Evolutionary conservation across 2,329 filamentous ascomycete species (phyloP).

Genomic region (Lecanoromycetidae sp.): DNA sequence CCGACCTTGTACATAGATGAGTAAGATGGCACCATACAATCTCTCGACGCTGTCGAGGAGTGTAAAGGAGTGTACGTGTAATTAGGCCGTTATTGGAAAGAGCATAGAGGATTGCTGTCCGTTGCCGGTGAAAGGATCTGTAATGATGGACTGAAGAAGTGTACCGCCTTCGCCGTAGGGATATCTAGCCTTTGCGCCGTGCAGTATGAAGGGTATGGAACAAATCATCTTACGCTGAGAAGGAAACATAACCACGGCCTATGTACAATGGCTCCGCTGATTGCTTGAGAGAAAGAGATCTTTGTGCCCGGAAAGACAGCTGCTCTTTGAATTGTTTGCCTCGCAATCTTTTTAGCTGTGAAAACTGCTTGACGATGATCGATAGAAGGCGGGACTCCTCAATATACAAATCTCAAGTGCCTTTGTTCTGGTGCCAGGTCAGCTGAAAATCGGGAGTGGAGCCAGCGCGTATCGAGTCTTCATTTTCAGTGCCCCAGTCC

Average conservation of each 20-base stretch:
- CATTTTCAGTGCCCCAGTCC: slow-evolving; percentile 74
- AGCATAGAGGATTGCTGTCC: too few relatives aligned
- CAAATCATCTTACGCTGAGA: neutral
- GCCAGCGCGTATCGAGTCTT: slow-evolving; percentile 36
- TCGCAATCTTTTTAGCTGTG: too few relatives aligned
- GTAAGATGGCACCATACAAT: neutral
- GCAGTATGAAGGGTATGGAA: neutral
- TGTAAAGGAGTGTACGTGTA: neutral
- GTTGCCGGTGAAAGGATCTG: neutral
- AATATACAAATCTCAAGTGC: too few relatives aligned
- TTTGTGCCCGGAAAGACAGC: too few relatives aligned
- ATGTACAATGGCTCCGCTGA: neutral
- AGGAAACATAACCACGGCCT: neutral
- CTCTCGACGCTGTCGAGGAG: neutral
- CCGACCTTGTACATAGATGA: neutral
- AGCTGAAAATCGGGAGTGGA: slow-evolving; percentile 16
- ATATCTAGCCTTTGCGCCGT: slow-evolving; percentile 6
- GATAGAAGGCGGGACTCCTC: too few relatives aligned
- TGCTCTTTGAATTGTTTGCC: too few relatives aligned
- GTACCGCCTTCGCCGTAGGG: slow-evolving; percentile 3
- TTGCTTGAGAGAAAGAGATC: too few relatives aligned
- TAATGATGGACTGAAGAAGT: neutral
- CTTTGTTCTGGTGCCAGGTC: slow-evolving; percentile 15
- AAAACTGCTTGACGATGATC: too few relatives aligned
- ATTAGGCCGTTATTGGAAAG: too few relatives aligned